phyloP scores from a whole-genome alignment of 2,329 filamentous ascomycete species.

The Clathrospora elynae region DNA sequence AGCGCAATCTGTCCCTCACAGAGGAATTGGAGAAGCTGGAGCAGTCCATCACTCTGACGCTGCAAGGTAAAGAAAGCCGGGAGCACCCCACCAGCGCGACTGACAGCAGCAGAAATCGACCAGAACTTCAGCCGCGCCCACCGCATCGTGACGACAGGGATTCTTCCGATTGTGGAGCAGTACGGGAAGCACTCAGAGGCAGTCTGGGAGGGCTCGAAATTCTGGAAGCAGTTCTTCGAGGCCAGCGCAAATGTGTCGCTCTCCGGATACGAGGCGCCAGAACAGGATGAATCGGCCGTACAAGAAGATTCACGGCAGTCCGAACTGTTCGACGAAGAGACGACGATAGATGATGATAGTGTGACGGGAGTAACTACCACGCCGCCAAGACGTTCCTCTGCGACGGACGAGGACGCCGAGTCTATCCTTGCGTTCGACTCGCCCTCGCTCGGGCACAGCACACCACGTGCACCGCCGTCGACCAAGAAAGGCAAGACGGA shows the following conservation, averaged over 20 bases:
- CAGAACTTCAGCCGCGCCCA: conserved; percentile 97
- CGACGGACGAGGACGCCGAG: conserved; percentile 47
- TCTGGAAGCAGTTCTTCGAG: conserved; percentile 99
- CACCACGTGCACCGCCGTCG: conserved; percentile 55
- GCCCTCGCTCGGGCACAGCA: conserved; percentile 63
- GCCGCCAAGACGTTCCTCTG: conserved; percentile 39
- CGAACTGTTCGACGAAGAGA: conserved; percentile 52
- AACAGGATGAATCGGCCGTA: conserved; percentile 60
- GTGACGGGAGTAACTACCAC: conserved; percentile 53
- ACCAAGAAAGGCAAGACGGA: conserved; percentile 20
- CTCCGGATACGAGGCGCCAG: conserved; percentile 87
- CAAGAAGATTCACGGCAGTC: conserved; percentile 49
- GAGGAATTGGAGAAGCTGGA: conserved; percentile 96
- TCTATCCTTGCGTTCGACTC: conserved; percentile 73
- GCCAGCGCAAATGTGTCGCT: conserved; percentile 96
- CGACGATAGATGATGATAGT: conserved; percentile 44
- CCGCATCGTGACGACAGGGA: conserved; percentile 91
- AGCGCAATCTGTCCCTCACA: conserved; percentile 74
- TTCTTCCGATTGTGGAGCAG: conserved; percentile 90
- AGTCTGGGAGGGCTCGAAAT: conserved; percentile 98
- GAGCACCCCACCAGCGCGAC: conserved; percentile 31
- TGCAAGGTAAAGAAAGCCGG: conserved; percentile 69
- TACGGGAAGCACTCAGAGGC: conserved; percentile 92
- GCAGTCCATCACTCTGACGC: conserved; percentile 92
- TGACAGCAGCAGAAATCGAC: conserved; percentile 77